Percentiles rank a stretch among this genome's conserved stretches.
These are phyloP conservation scores for Gracilaria vermiculophylla DNA, from an alignment of 23 red algal species.

Conservation along the genomic window DNA sequence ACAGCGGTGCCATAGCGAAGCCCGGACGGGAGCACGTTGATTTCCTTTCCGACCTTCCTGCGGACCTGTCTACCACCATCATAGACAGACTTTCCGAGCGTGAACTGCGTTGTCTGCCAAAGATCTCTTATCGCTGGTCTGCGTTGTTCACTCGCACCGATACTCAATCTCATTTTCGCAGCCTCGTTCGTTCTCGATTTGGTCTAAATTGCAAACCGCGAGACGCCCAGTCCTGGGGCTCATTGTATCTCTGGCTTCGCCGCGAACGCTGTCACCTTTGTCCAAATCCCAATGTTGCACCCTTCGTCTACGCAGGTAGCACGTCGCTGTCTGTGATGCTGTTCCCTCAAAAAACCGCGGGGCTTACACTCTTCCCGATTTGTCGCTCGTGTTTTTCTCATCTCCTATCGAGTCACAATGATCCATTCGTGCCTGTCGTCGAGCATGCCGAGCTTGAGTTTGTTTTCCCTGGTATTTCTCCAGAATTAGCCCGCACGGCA, in stretches of 20 bases:
- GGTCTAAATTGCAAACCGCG: constrained; percentile 2
- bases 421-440: constrained; percentile 53
- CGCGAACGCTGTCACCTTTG: constrained; percentile 65
- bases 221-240: constrained; percentile 29
- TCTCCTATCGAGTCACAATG: not conserved
- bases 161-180: constrained; percentile 45
- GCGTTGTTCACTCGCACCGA: constrained; percentile 4
- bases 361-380: constrained; percentile 51
- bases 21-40: not conserved
- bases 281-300: constrained; percentile 26
- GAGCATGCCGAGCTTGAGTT: constrained; percentile 16
- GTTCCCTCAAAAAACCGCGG: not conserved
- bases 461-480: constrained; percentile 29
- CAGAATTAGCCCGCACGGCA: not conserved
- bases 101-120: constrained; percentile 40
- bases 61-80: constrained; percentile 39
- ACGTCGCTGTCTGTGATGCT: constrained; percentile 18
- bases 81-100: constrained; percentile 26
- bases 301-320: constrained; percentile 53
- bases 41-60: constrained; percentile 16
- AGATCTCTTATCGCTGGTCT: constrained; percentile 24
- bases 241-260: constrained; percentile 46
- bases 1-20: not conserved
- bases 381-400: constrained; percentile 26
- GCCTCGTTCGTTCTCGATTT: constrained; percentile 34